Evolutionary conservation across 495 filamentous ascomycete genomes (phyloP).

Genomic region (Daldinia caldariorum): DNA sequence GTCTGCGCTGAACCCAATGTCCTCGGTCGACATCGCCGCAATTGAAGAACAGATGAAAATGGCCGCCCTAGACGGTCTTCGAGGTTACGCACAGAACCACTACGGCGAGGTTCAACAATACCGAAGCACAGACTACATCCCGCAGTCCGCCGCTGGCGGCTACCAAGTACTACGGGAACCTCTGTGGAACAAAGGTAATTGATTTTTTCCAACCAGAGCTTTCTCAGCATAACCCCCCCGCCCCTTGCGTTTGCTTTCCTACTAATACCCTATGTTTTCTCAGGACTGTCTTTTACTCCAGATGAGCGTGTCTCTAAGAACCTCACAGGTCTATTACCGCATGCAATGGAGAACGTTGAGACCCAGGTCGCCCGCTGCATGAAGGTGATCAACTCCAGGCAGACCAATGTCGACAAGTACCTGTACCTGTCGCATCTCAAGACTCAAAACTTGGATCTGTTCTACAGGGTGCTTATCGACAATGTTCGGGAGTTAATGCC

Average conservation of each 20-base stretch:
- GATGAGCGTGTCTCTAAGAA: conserved; percentile 66
- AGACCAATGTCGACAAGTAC: conserved; percentile 90
- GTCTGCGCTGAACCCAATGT: conserved; percentile 64
- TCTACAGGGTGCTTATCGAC: conserved; percentile 91
- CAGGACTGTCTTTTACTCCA: conserved; percentile 66
- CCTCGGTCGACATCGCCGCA: conserved; percentile 60
- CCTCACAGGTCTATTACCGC: conserved; percentile 66
- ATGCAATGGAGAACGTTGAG: conserved; percentile 63
- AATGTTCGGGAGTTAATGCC: conserved; percentile 93
- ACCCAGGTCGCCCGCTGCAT: conserved; percentile 65
- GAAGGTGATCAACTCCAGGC: conserved; percentile 76
- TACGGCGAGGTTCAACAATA: conserved; percentile 63
- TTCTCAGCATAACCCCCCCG: background rate
- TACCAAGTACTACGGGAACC: conserved; percentile 67
- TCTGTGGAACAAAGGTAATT: conserved; percentile 66
- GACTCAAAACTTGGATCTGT: conserved; percentile 89
- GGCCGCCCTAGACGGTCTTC: conserved; percentile 62
- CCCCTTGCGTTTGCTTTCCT: conserved; percentile 4
- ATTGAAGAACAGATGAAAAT: conserved; percentile 64
- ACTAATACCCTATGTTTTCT: conserved; percentile 28
- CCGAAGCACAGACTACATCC: conserved; percentile 59
- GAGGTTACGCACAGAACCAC: conserved; percentile 62
- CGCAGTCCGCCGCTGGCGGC: conserved; percentile 58
- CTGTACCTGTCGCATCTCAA: conserved; percentile 90
- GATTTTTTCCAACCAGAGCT: background rate